Conservation (phyloP, 2,329 filamentous ascomycete species). For the Nothophaeocryptopus gaeumannii region DNA sequence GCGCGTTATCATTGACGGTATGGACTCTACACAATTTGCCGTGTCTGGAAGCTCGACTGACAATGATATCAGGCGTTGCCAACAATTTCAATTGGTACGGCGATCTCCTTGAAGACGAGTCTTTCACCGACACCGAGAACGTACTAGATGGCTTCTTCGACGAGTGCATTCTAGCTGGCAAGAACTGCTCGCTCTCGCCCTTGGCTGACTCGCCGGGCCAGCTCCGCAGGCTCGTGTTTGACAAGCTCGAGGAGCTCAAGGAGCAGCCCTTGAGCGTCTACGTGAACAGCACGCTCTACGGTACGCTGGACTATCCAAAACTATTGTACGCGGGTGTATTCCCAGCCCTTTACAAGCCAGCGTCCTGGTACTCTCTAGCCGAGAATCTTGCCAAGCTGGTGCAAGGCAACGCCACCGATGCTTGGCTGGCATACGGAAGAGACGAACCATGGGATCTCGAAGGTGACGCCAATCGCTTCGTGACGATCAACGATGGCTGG, state of each 20-base stretch:
- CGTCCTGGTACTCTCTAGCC: conserved; percentile 21
- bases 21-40: no score
- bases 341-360: conserved; percentile 20
- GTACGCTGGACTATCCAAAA: conserved; percentile 14
- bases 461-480: conserved; percentile 21
- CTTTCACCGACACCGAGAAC: conserved; percentile 55
- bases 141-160: conserved; percentile 55
- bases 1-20: conserved; percentile 44
- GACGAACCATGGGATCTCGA: conserved; percentile 17
- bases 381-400: conserved; percentile 22
- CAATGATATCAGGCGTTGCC: conserved; percentile 25
- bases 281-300: conserved; percentile 22
- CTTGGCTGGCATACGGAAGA: conserved; percentile 19
- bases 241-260: conserved; percentile 17
- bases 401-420: conserved; percentile 21
- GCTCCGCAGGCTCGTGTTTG: conserved; percentile 19
- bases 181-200: conserved; percentile 20
- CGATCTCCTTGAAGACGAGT: conserved; percentile 47
- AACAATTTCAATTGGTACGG: conserved; percentile 48
- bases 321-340: conserved; percentile 23
- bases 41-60: no score
- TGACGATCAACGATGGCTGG: conserved; percentile 19
- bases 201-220: conserved; percentile 15
- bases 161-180: conserved; percentile 52
- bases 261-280: conserved; percentile 24